Evolutionary conservation across 345 rosid genomes (phyloP).

Genomic region (Eucalyptus microcorys): DNA sequence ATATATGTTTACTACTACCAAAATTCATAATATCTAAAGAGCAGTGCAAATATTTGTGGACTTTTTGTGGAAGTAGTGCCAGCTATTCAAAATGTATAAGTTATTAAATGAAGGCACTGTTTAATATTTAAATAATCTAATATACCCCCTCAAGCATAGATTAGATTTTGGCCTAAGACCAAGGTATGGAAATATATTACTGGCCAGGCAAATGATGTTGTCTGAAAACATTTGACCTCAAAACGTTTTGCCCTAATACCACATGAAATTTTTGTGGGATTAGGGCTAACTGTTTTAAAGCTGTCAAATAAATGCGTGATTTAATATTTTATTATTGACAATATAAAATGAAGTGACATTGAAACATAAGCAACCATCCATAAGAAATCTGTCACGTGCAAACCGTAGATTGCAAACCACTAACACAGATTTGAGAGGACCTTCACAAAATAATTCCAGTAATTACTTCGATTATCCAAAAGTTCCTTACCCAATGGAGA

Average conservation of each 20-base stretch:
- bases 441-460: neutral
- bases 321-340: neutral
- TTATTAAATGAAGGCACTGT: neutral
- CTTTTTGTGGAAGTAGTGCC: neutral
- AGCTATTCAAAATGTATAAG: neutral
- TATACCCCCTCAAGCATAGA: neutral
- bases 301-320: neutral
- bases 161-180: neutral
- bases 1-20: neutral
- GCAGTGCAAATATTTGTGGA: neutral
- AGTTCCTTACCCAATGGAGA: slow-evolving; percentile 59
- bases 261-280: neutral
- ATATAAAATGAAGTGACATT: neutral
- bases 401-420: neutral
- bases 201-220: neutral
- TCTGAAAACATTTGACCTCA: neutral
- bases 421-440: neutral
- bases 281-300: neutral
- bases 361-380: neutral
- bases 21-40: neutral
- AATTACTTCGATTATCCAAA: neutral
- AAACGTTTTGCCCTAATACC: neutral
- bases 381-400: neutral
- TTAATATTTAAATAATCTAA: neutral
- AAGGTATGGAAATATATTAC: neutral